Conservation (phyloP, 2,329 filamentous ascomycete species). For the Apiospora arundinis region DNA sequence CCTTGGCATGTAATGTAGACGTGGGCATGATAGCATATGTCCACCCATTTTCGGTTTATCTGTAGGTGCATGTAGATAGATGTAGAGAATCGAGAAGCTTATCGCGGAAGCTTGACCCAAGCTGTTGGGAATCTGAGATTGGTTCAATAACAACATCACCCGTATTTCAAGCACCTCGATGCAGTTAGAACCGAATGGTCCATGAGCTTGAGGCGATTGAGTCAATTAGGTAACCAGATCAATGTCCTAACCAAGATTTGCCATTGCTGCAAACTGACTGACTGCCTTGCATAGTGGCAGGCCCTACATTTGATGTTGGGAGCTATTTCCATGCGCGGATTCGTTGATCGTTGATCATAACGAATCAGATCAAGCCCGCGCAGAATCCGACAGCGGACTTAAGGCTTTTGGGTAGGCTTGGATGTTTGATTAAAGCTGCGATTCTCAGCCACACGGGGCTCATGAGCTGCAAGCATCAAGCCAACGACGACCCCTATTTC, state of each 20-base stretch:
- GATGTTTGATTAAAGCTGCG: slow-evolving; percentile 1
- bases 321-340: background rate
- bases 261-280: no score
- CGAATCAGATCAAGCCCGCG: background rate
- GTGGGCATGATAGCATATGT: background rate
- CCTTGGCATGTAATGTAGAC: slow-evolving; percentile 8
- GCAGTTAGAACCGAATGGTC: background rate
- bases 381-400: background rate
- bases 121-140: slow-evolving; percentile 1
- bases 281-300: background rate
- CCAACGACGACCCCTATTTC: background rate
- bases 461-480: background rate
- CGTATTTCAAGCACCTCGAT: background rate
- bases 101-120: slow-evolving; percentile 6
- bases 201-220: background rate
- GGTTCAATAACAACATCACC: background rate
- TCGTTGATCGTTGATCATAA: background rate
- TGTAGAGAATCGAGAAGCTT: background rate
- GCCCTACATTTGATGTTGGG: background rate
- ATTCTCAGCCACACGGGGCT: slow-evolving; percentile 8
- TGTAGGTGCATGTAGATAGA: no score
- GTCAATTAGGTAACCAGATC: background rate
- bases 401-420: background rate
- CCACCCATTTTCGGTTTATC: background rate
- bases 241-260: no score